phyloP scores from a whole-genome alignment of 176 grass and related monocot species.

The Zoysia pacifica region DNA sequence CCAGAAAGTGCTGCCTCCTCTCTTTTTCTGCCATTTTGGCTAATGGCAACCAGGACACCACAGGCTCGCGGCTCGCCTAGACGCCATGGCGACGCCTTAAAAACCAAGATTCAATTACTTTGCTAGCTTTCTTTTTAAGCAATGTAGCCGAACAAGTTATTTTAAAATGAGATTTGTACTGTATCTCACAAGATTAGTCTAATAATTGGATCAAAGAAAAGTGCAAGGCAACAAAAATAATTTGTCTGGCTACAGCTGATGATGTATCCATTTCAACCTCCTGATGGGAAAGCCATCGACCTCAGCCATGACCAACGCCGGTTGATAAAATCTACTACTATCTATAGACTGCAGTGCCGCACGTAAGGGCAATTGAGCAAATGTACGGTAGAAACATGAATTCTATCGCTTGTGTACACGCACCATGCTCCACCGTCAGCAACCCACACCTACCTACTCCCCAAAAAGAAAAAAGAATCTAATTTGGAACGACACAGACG shows the following conservation, averaged over 20 bases:
- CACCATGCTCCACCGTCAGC: neutral
- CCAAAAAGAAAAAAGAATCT: neutral
- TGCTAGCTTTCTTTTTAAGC: neutral
- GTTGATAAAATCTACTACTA: neutral
- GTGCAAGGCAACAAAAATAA: neutral
- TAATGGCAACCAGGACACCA: no score
- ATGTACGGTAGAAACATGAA: neutral
- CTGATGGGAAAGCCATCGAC: neutral
- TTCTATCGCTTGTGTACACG: neutral
- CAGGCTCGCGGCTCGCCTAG: no score
- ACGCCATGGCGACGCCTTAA: no score
- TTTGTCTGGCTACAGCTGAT: slow-evolving; percentile 4
- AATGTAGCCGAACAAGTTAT: neutral
- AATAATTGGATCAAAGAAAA: slow-evolving; percentile 5
- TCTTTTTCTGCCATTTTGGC: no score
- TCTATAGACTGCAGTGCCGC: neutral
- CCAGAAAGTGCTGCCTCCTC: no score
- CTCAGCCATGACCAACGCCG: neutral
- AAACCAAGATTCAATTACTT: neutral
- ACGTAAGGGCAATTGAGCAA: neutral
- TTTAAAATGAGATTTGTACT: neutral
- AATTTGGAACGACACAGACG: neutral
- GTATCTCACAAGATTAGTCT: slow-evolving; percentile 1
- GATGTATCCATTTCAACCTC: slow-evolving; percentile 35
- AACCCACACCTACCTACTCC: neutral